phyloP scores from a whole-genome alignment of 176 grass and related monocot genomes.

The Juncus effusus region DNA sequence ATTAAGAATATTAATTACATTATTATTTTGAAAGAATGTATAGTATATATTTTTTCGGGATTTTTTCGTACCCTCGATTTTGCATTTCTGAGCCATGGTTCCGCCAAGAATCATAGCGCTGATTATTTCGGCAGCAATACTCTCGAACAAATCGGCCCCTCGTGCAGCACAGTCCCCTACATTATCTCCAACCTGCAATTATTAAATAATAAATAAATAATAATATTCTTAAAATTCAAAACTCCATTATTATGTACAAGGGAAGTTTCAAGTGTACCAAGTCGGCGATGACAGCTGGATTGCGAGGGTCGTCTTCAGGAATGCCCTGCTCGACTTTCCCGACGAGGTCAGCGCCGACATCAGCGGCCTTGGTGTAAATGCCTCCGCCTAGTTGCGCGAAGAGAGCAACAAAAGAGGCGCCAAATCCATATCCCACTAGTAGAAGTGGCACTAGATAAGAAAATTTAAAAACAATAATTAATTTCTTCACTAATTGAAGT shows the following conservation, averaged over 20 bases:
- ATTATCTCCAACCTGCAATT: slow-evolving; percentile 88
- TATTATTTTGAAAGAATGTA: background rate
- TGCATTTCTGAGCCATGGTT: slow-evolving; percentile 95
- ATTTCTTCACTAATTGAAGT: background rate
- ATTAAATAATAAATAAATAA: slow-evolving; percentile 24
- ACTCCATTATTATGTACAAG: background rate
- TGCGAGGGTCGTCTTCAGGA: slow-evolving; percentile 99
- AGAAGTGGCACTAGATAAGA: slow-evolving; percentile 92
- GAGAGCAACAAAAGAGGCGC: slow-evolving; percentile 98
- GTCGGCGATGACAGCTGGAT: slow-evolving; percentile 99
- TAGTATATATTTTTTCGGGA: background rate
- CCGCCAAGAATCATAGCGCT: slow-evolving; percentile 99
- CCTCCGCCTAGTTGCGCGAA: slow-evolving; percentile 99
- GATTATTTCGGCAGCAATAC: slow-evolving; percentile 99
- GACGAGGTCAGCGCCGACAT: slow-evolving; percentile 98
- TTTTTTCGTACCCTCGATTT: slow-evolving; percentile 70
- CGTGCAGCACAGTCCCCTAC: slow-evolving; percentile 98
- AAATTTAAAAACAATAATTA: slow-evolving; percentile 9
- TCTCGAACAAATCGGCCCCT: slow-evolving; percentile 98
- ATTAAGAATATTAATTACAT: slow-evolving; percentile 25
- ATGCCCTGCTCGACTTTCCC: slow-evolving; percentile 99
- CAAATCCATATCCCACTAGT: slow-evolving; percentile 97
- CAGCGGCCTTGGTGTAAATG: slow-evolving; percentile 97
- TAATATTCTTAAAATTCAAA: slow-evolving; percentile 19
- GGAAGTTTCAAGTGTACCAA: slow-evolving; percentile 47